A percentile compares a stretch with the other conserved stretches of the same genome.
Evolutionary conservation across 1,284 basidiomycete genomes (phyloP).

Genomic region (Taiwanofungus camphoratus): DNA sequence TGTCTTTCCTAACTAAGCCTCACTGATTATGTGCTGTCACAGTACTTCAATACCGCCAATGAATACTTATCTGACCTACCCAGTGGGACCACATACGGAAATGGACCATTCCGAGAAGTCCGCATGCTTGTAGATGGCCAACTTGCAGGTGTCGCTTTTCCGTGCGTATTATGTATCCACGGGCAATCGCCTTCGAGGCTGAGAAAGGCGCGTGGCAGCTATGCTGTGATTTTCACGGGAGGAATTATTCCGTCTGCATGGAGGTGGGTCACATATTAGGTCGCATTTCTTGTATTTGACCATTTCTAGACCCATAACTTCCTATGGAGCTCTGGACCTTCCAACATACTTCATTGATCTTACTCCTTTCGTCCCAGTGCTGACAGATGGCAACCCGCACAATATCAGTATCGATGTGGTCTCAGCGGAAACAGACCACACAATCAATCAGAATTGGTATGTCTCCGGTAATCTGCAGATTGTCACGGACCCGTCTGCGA

Average conservation of each 20-base stretch:
- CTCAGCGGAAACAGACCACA: constrained; percentile 62
- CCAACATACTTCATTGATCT: constrained; percentile 77
- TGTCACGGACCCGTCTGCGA: constrained; percentile 53
- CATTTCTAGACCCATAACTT: constrained; percentile 58
- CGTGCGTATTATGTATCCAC: constrained; percentile 32
- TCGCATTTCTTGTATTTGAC: not conserved
- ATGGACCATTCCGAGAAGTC: constrained; percentile 77
- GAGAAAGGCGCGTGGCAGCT: too few species aligned
- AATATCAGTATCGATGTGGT: constrained; percentile 66
- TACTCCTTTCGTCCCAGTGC: constrained; percentile 69
- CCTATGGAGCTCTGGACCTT: constrained; percentile 73
- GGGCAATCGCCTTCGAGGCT: too few species aligned
- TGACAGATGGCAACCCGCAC: constrained; percentile 66
- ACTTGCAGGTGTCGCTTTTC: constrained; percentile 71
- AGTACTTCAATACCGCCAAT: constrained; percentile 72
- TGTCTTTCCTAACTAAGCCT: not conserved
- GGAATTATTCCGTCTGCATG: constrained; percentile 70
- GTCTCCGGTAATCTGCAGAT: constrained; percentile 70
- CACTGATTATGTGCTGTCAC: constrained; percentile 6
- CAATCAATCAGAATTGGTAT: constrained; percentile 72
- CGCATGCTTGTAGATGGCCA: constrained; percentile 69
- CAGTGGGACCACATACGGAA: constrained; percentile 42
- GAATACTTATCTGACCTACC: constrained; percentile 54
- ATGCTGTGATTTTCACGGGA: constrained; percentile 78
- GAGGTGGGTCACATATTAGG: constrained; percentile 39